phyloP scores from a whole-genome alignment of 2,329 filamentous ascomycete species.

The Graphiopsis chlorocephala region DNA sequence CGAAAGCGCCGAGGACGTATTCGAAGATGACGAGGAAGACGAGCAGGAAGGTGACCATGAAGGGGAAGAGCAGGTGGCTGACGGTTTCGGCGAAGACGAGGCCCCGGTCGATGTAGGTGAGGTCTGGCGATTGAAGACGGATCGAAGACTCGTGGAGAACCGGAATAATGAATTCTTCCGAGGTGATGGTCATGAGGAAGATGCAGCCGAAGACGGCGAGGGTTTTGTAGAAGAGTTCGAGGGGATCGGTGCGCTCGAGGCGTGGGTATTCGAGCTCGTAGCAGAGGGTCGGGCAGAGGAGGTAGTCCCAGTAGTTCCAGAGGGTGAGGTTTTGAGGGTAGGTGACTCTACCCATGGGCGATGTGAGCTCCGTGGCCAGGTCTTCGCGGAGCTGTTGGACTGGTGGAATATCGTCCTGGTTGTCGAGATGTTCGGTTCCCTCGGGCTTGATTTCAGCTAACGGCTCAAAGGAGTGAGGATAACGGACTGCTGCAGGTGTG shows the following conservation, averaged over 20 bases:
- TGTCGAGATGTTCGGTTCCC: slow-evolving; percentile 46
- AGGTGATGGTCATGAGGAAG: slow-evolving; percentile 85
- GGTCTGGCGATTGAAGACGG: slow-evolving; percentile 48
- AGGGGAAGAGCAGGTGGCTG: slow-evolving; percentile 88
- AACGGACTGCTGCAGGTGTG: slow-evolving; percentile 63
- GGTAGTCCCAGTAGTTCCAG: slow-evolving; percentile 78
- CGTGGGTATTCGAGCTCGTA: slow-evolving; percentile 97
- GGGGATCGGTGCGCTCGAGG: slow-evolving; percentile 70
- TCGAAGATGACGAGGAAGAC: slow-evolving; percentile 99
- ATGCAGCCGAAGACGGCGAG: slow-evolving; percentile 93
- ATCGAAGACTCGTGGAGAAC: slow-evolving; percentile 72
- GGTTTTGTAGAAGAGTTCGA: slow-evolving; percentile 78
- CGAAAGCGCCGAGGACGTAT: slow-evolving; percentile 90
- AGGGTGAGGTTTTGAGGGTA: slow-evolving; percentile 87
- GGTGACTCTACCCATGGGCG: slow-evolving; percentile 81
- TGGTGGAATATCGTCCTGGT: slow-evolving; percentile 30
- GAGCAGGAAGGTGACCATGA: slow-evolving; percentile 92
- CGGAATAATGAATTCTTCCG: slow-evolving; percentile 92
- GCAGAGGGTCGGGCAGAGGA: slow-evolving; percentile 91
- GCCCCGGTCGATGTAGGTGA: slow-evolving; percentile 59
- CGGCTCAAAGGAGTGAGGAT: slow-evolving; percentile 46
- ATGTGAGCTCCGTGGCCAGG: slow-evolving; percentile 86
- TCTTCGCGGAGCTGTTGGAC: slow-evolving; percentile 74
- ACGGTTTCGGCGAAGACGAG: slow-evolving; percentile 87
- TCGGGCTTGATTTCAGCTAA: slow-evolving; percentile 18